Evolutionary conservation across 306 rosid species (phyloP).

Genomic region (Pyrus bretschneideri): DNA sequence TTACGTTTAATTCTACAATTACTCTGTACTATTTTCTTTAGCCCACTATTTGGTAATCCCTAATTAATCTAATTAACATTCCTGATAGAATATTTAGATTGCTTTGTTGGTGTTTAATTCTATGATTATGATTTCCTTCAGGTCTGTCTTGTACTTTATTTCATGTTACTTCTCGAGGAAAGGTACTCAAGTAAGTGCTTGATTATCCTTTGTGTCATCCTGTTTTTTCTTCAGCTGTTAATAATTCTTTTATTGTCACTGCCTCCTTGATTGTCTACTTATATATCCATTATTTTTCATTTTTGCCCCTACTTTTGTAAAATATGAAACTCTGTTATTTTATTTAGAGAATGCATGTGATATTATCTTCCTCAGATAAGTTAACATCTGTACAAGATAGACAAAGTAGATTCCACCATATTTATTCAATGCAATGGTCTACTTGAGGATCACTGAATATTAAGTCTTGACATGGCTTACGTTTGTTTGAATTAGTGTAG

Average conservation of each 20-base stretch:
- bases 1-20: background rate
- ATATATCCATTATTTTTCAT: background rate
- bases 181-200: slow-evolving; percentile 68
- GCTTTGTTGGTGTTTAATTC: slow-evolving; percentile 5
- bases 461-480: background rate
- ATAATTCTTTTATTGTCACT: background rate
- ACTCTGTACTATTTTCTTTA: background rate
- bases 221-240: background rate
- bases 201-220: background rate
- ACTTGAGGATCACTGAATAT: background rate
- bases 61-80: no score
- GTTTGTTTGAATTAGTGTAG: background rate
- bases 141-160: slow-evolving; percentile 72
- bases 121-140: slow-evolving; percentile 35
- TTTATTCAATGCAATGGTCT: no score
- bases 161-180: slow-evolving; percentile 73
- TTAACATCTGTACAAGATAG: background rate
- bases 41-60: background rate
- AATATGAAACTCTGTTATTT: background rate
- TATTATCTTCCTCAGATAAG: background rate
- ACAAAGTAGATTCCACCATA: background rate
- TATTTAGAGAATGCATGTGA: background rate
- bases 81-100: background rate
- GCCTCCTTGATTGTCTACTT: background rate
- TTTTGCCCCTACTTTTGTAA: background rate